Evolutionary conservation across 129 eudicot genomes (phyloP), one percentile per base, ranked within the genome.

Genomic region (Silybum marianum): DNA sequence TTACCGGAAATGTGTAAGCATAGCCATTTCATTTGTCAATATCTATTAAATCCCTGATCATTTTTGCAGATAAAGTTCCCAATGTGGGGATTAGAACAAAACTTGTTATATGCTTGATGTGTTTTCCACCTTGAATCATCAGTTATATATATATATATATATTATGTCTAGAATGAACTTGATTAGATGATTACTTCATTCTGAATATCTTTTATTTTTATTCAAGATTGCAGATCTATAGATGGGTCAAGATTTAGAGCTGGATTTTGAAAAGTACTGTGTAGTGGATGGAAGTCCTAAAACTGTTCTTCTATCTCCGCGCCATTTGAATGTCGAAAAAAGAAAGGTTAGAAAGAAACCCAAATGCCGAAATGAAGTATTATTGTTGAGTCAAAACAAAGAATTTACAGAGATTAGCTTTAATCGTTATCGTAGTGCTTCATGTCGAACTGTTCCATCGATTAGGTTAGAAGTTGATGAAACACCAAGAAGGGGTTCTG

Each of bases 221-320:
- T 58, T 78, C 34, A 72, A 83, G 86, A 72, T 72, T 83, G 83
- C 86, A 83, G 86, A 83, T 78, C 79, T 83, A 69, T 78, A 78
- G 54, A 83, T 88, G 90, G 88, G 78, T 77, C 84, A 65, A 85
- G 86, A 75, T 30, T 84, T 90, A 90, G 92, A 94, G 71, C 78
- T 94, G 81, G 98, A 94, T 28, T 93, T 94, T 83, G 97, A 94
- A 71, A 94, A 90, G 80, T 90, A 91, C 69, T 94, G 98, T 82
- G 85, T 90, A 67, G 85, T 94, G 32, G 98, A 88, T 87, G 91
- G 92, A 83, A 94, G 98, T 72, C 98, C 98, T 5, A 85, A 89
- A 42, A 91, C 97, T 51, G 98, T 94, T 74, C 97, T 94, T 75
- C 93, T 84, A 44, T 82, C 92, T 60, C 88, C 89, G 25, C 84